phyloP scores from a whole-genome alignment of 2,329 filamentous ascomycete genomes.

The Penicillium sp. region DNA sequence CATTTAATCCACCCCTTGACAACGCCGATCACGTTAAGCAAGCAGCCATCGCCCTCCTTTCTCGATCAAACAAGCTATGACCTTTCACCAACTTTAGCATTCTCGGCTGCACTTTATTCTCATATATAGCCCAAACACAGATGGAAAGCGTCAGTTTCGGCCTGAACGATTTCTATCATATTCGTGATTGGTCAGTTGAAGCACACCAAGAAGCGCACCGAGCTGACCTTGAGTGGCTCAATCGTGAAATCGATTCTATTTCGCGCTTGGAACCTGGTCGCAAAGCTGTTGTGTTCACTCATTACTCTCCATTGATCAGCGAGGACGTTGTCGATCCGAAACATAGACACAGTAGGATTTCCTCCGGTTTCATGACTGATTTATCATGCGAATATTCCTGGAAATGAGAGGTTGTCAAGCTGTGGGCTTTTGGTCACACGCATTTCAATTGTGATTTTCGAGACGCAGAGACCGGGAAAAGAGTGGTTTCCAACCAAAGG shows the following conservation, averaged over 20 bases:
- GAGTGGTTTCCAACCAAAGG: slow-evolving; percentile 40
- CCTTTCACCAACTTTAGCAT: slow-evolving; percentile 31
- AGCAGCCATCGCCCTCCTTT: too few relatives aligned
- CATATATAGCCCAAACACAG: slow-evolving; percentile 38
- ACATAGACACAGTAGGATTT: slow-evolving; percentile 23
- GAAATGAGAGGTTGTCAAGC: slow-evolving; percentile 31
- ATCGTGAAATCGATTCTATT: slow-evolving; percentile 6
- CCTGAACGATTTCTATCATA: slow-evolving; percentile 51
- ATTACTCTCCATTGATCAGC: slow-evolving; percentile 6
- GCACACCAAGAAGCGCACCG: slow-evolving; percentile 16
- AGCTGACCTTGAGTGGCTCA: slow-evolving; percentile 11
- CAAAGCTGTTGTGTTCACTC: background rate
- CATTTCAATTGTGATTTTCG: slow-evolving; percentile 44
- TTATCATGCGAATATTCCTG: slow-evolving; percentile 38
- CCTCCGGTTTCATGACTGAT: slow-evolving; percentile 41
- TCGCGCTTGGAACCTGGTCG: slow-evolving; percentile 9
- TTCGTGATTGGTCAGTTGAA: slow-evolving; percentile 26
- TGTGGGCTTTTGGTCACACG: slow-evolving; percentile 50
- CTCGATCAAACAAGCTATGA: slow-evolving; percentile 34
- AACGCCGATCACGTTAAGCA: too few relatives aligned
- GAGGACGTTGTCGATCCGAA: slow-evolving; percentile 22
- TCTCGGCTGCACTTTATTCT: slow-evolving; percentile 50
- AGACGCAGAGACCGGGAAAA: slow-evolving; percentile 17
- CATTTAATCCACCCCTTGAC: too few relatives aligned
- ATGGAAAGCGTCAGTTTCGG: slow-evolving; percentile 36